Percentiles rank a stretch among this genome's conserved stretches.
Conservation (phyloP, 805 yeast genomes). For the Schizosaccharomyces lindneri region DNA sequence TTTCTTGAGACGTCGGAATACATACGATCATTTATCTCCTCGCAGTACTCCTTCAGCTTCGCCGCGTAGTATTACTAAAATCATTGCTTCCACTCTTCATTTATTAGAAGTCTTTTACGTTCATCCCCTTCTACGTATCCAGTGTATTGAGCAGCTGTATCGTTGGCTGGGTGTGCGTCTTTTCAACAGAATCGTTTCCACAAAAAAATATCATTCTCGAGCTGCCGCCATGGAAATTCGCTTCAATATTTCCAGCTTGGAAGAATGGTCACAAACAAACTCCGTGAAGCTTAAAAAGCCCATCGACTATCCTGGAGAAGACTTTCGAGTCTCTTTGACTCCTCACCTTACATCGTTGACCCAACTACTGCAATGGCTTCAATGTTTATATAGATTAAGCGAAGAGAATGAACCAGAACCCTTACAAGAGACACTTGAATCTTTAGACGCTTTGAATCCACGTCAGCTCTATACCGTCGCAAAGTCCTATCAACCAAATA, state of each 20-base stretch:
- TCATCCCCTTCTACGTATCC: conserved; percentile 52
- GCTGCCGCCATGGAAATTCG: conserved; percentile 74
- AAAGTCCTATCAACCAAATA: conserved; percentile 62
- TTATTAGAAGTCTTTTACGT: conserved; percentile 62
- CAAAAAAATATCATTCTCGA: conserved; percentile 49
- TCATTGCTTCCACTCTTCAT: conserved; percentile 67
- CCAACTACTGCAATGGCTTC: conserved; percentile 74
- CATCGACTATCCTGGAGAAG: neutral
- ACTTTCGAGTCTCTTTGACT: neutral
- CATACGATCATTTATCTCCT: conserved; percentile 51
- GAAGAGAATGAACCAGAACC: conserved; percentile 18
- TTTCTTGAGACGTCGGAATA: conserved; percentile 19
- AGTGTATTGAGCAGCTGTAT: conserved; percentile 51
- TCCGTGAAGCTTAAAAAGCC: neutral
- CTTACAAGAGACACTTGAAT: conserved; percentile 24
- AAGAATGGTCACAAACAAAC: conserved; percentile 75
- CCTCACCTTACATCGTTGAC: conserved; percentile 43
- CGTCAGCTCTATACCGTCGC: conserved; percentile 44
- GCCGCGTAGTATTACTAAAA: conserved; percentile 63
- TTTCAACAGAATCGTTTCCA: conserved; percentile 47
- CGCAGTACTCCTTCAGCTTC: conserved; percentile 66
- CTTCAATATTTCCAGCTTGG: conserved; percentile 59
- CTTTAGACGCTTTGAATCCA: conserved; percentile 38
- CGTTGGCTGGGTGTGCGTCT: conserved; percentile 50
- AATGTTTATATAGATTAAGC: conserved; percentile 48